Conservation (phyloP, 805 yeast species). For the Teunomyces gatunensis region DNA sequence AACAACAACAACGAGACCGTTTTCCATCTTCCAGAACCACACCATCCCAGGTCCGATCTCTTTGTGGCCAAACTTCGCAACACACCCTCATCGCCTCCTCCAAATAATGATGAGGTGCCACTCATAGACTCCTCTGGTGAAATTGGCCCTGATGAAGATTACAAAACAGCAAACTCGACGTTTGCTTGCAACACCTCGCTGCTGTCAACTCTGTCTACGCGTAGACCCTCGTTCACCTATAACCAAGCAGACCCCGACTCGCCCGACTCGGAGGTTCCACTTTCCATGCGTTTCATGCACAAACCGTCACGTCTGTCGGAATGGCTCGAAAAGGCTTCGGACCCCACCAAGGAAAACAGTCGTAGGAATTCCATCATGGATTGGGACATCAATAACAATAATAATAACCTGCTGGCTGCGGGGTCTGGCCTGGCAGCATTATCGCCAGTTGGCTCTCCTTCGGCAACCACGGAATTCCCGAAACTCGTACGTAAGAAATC, state of each 20-base stretch:
- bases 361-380: constrained; percentile 19
- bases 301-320: constrained; percentile 36
- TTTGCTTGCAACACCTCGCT: not conserved
- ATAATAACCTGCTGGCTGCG: not conserved
- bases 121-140: constrained; percentile 1
- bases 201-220: not conserved
- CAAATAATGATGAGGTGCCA: not conserved
- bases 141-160: not conserved
- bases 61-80: not conserved
- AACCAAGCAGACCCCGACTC: constrained; percentile 1
- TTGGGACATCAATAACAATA: not conserved
- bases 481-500: constrained; percentile 72
- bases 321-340: constrained; percentile 29
- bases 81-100: not conserved
- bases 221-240: constrained; percentile 7
- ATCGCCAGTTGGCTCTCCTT: not conserved
- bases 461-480: not conserved
- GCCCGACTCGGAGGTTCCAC: constrained; percentile 15
- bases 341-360: constrained; percentile 29
- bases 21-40: not conserved
- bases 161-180: not conserved
- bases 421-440: not conserved
- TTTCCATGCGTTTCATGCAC: constrained; percentile 37
- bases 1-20: not conserved
- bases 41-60: not conserved